These are phyloP conservation scores for Tetradesmus lagerheimii DNA, from an alignment of 139 green algal species.

Conservation along the genomic window DNA sequence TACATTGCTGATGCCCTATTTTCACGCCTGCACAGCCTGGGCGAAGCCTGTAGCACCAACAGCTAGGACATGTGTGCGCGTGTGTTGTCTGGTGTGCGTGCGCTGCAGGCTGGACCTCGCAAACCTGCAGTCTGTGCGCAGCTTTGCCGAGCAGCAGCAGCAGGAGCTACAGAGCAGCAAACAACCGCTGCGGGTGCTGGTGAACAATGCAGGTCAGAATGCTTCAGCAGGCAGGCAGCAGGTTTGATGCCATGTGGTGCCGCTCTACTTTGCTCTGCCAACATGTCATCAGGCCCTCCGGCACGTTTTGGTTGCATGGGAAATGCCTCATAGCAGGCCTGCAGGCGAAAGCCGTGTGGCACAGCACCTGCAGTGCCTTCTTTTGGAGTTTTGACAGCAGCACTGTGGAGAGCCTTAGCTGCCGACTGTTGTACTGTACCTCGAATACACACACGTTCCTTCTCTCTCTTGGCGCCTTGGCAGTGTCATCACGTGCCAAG, in stretches of 20 bases:
- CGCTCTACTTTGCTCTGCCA: neutral
- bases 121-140: constrained; percentile 57
- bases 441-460: too few relatives aligned
- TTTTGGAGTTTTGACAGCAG: too few relatives aligned
- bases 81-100: neutral
- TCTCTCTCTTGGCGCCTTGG: too few relatives aligned
- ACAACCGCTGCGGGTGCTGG: constrained; percentile 57
- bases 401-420: too few relatives aligned
- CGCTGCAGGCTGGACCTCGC: constrained; percentile 67
- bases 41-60: neutral
- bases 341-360: too few relatives aligned
- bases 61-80: neutral
- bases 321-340: too few relatives aligned
- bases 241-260: neutral
- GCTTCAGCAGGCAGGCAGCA: neutral
- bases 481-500: neutral
- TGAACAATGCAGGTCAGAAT: constrained; percentile 74
- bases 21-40: too few relatives aligned
- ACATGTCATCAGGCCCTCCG: too few relatives aligned
- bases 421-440: too few relatives aligned
- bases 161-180: constrained; percentile 25
- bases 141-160: constrained; percentile 59
- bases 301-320: too few relatives aligned
- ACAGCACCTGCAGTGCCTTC: too few relatives aligned
- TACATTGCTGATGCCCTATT: too few relatives aligned